Evolutionary conservation across 345 rosid genomes (phyloP).

Genomic region (Carallia pectinifolia): DNA sequence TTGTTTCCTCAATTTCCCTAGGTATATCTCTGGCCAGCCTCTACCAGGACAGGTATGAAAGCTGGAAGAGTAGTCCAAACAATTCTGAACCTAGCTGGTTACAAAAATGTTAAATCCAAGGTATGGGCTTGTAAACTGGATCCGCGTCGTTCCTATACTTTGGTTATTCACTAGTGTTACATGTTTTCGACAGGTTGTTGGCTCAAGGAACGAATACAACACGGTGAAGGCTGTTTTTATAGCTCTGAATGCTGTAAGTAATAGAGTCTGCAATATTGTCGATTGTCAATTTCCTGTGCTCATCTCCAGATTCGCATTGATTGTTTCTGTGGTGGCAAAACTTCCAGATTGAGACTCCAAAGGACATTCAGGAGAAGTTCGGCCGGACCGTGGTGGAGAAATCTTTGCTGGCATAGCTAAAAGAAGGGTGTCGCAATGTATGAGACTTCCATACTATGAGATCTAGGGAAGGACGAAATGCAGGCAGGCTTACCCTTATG

Average conservation of each 20-base stretch:
- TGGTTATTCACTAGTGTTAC: slow-evolving; percentile 7
- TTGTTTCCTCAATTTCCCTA: slow-evolving; percentile 17
- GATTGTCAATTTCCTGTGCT: not conserved
- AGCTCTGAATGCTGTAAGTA: slow-evolving; percentile 90
- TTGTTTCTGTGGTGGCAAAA: not conserved
- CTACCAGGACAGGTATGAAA: slow-evolving; percentile 82
- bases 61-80: slow-evolving; percentile 86
- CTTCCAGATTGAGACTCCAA: slow-evolving; percentile 83
- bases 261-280: not conserved
- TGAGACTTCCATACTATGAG: too few species aligned
- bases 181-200: slow-evolving; percentile 55
- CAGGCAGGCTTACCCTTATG: too few species aligned
- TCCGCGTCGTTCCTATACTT: not conserved
- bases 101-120: slow-evolving; percentile 93
- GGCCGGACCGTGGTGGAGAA: slow-evolving; percentile 93
- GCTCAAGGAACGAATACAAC: slow-evolving; percentile 94
- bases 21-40: slow-evolving; percentile 96
- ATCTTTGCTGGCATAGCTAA: slow-evolving; percentile 47
- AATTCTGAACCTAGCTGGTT: slow-evolving; percentile 77
- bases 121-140: slow-evolving; percentile 28
- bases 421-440: too few species aligned
- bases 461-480: too few species aligned
- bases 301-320: not conserved
- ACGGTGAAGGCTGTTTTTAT: slow-evolving; percentile 88
- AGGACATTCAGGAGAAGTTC: slow-evolving; percentile 88